Evolutionary conservation across 805 yeast species (phyloP), one percentile per base, ranked within the genome.

Genomic region (Grigorovia humatica): DNA sequence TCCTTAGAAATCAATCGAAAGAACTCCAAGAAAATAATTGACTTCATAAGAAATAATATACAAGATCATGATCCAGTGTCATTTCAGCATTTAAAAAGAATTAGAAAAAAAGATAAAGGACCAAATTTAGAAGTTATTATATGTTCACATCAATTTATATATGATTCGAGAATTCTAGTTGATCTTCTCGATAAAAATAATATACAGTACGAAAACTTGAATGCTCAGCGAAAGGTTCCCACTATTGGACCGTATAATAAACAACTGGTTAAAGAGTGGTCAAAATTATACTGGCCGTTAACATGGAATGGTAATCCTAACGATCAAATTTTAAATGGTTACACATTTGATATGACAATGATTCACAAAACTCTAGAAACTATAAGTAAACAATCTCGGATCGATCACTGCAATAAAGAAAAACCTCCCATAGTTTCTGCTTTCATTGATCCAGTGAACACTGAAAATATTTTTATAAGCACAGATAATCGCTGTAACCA

Each of bases 271-370:
- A 53, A 67, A 1, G 70, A 72, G 44, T 90, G 96, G 96, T 77
- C 89, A 2, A 51, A 66, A 4, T 57, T 70, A 17, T 78, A 76
- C 57, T 91, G 98, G 99, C 98, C 98, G 0, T 69, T 88, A 50
- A 75, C 88, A 43, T 93, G 98, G 98, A 82, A 89, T 58, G 98
- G 98, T 0, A 88, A 90, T 61, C 95, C 96, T 0, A 74, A 81
- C 57, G 80, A 82, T 53, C 93, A 85, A 60, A 77, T 77, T 35
- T 66, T 88, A 43, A 80, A 83, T 30, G 80, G 78, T 8, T 72
- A 81, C 20, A 59, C 59, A 2, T 70, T 82, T 50, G 78, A 85
- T 54, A 71, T 79, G 48, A 69, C 58, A 0, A 62, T 62, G 29
- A 81, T 80, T 48, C 59, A 60, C 40, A 48, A 58, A 12, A 61